A percentile compares a stretch with the other conserved stretches of the same genome.
These are phyloP conservation scores for Turnera subulata DNA, from an alignment of 345 rosid species.

Conservation along the genomic window DNA sequence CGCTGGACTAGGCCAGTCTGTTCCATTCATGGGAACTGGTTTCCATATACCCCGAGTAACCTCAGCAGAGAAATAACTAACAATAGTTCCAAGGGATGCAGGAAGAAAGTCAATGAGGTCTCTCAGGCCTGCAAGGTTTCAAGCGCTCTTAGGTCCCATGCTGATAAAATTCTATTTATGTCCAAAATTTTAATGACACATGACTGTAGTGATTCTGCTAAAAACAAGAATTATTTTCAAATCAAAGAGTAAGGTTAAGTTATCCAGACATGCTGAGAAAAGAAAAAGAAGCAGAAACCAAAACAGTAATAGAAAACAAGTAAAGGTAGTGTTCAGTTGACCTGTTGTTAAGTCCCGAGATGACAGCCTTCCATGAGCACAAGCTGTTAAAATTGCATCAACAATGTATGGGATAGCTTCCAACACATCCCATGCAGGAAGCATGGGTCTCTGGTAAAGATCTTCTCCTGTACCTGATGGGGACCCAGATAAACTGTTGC, in stretches of 20 bases:
- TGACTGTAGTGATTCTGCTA: constrained; percentile 9
- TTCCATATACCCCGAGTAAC: constrained; percentile 61
- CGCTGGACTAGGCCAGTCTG: constrained; percentile 74
- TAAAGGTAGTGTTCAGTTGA: constrained; percentile 9
- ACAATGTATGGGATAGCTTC: constrained; percentile 63
- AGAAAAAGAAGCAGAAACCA: constrained; percentile 1
- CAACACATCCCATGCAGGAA: constrained; percentile 66
- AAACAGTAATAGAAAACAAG: constrained; percentile 5
- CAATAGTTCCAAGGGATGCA: constrained; percentile 49
- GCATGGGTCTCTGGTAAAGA: constrained; percentile 43
- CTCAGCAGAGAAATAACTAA: constrained; percentile 63
- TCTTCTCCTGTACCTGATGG: constrained; percentile 40
- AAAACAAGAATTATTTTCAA: neutral
- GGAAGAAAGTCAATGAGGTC: constrained; percentile 66
- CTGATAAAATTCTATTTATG: neutral
- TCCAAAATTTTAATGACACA: neutral
- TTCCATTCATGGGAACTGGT: constrained; percentile 67
- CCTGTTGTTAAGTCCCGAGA: constrained; percentile 67
- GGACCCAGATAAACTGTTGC: constrained; percentile 33
- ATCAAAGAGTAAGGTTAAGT: neutral
- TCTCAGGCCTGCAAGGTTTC: constrained; percentile 47
- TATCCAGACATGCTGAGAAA: constrained; percentile 8
- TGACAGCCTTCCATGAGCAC: constrained; percentile 64
- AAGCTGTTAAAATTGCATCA: constrained; percentile 64
- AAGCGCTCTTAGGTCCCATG: neutral